Evolutionary conservation across 1,284 basidiomycete species (phyloP), one percentile per base, ranked within the genome.

Genomic region (Sporisorium iseilematis-ciliati): DNA sequence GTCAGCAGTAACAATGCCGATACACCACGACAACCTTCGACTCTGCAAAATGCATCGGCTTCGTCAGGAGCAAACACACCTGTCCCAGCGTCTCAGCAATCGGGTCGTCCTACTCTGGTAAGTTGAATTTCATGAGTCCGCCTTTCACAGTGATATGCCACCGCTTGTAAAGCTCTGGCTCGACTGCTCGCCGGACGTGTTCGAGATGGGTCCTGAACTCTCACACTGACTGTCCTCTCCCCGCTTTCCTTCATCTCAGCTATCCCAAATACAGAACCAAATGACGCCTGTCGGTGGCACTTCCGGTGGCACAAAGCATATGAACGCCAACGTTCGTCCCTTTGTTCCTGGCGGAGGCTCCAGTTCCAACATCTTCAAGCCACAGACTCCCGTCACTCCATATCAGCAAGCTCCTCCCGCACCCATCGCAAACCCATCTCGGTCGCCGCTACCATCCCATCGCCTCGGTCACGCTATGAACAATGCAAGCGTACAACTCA

Each of bases 261-360:
- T 77, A 12, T 50, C 64, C 0, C 75, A 74, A 51, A 77, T 77
- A 7, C 75, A 77, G 10, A 74, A 68, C 25, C 70, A 73, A 35
- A 64, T 74, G 63, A 25, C 49, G 0, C 51, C 58, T 16, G 56
- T 35, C 26, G 57, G 64, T 11, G 52, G 53, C n/a, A 41, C 43
- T 0, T 45, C 62, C 2, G 61, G 65, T 38, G 73, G 65, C 20
- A 60, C 60, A n/a, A 33, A 46, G 18, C 57, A 55, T 18, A 63
- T 73, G 68, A 77, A 38, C 42, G 61, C 62, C 41, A 59, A 60
- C 25, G 62, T 62, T 31, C 56, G 74, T 14, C 69, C 70, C 7
- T 77, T 77, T 21, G 57, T 73, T 1, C 70, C 73, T 2, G 63
- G 65, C 18, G 49, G 41, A 16, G 59, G 38, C 14, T 8, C 38